phyloP scores from a whole-genome alignment of 2,329 filamentous ascomycete species.

The Exserohilum turcica region DNA sequence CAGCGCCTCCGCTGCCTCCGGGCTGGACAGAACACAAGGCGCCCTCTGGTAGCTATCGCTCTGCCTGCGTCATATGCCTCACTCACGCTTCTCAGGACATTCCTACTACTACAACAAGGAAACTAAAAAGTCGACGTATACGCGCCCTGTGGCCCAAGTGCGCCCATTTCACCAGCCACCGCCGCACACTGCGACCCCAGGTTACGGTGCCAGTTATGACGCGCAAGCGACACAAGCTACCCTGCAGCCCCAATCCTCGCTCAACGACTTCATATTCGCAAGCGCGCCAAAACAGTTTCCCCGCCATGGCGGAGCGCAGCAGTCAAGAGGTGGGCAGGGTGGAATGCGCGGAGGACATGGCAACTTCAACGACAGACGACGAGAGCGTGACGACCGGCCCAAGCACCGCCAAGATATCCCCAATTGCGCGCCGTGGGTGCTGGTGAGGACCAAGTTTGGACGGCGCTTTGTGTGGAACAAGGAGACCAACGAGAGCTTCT shows the following conservation, averaged over 20 bases:
- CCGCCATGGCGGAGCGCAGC: constrained; percentile 18
- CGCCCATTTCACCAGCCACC: constrained; percentile 4
- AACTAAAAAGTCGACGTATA: constrained; percentile 87
- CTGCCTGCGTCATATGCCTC: constrained; percentile 21
- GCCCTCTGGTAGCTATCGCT: constrained; percentile 63
- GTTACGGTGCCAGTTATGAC: constrained; percentile 16
- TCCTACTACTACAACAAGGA: constrained; percentile 84
- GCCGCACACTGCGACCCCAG: constrained; percentile 11
- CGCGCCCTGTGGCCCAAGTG: constrained; percentile 60
- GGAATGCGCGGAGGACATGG: constrained; percentile 55
- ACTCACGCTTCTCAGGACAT: constrained; percentile 62
- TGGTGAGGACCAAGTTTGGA: constrained; percentile 91
- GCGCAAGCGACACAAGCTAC: constrained; percentile 55
- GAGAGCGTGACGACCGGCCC: constrained; percentile 78
- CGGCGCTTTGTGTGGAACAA: constrained; percentile 90
- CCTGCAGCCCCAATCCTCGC: constrained; percentile 48
- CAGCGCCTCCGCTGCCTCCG: constrained; percentile 66
- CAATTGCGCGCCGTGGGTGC: constrained; percentile 81
- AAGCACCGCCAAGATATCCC: constrained; percentile 80
- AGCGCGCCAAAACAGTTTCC: constrained; percentile 29
- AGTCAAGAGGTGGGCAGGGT: constrained; percentile 45
- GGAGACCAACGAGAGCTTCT: constrained; percentile 85
- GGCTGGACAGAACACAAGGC: constrained; percentile 96
- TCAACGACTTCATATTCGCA: constrained; percentile 55
- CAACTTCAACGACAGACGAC: constrained; percentile 64